phyloP scores from a whole-genome alignment of 2,329 filamentous ascomycete species.

The Macroventuria anomochaeta region DNA sequence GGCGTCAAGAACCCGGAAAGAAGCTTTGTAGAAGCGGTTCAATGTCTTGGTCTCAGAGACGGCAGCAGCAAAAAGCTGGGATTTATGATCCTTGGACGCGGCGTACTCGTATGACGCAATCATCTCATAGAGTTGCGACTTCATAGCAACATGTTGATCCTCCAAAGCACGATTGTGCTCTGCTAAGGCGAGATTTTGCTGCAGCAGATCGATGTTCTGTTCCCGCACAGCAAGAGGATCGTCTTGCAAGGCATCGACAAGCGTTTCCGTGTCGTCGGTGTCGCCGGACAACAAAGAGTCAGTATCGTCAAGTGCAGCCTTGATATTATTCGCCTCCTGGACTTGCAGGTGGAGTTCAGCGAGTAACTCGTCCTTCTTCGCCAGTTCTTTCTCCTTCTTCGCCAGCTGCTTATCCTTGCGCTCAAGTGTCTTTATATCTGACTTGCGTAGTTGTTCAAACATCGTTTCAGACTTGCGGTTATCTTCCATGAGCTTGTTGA shows the following conservation, averaged over 20 bases:
- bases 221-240: neutral
- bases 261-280: neutral
- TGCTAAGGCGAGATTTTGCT: neutral
- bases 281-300: neutral
- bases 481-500: constrained; percentile 20
- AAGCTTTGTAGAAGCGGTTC: constrained; percentile 4
- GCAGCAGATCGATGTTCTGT: neutral
- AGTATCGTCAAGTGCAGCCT: neutral
- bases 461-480: constrained; percentile 11
- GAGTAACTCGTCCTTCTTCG: constrained; percentile 1
- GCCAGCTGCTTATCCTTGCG: neutral
- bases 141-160: constrained; percentile 1
- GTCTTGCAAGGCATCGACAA: neutral
- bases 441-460: constrained; percentile 1
- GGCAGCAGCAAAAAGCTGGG: neutral
- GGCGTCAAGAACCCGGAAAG: neutral
- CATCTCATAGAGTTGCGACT: neutral
- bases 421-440: neutral
- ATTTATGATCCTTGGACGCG: neutral
- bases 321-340: neutral
- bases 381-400: neutral
- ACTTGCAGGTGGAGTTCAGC: neutral
- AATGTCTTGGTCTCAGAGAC: constrained; percentile 8
- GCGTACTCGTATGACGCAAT: neutral
- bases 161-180: neutral